Evolutionary conservation across 805 yeast species (phyloP).

Genomic region (Kluyveromyces wickerhamii): DNA sequence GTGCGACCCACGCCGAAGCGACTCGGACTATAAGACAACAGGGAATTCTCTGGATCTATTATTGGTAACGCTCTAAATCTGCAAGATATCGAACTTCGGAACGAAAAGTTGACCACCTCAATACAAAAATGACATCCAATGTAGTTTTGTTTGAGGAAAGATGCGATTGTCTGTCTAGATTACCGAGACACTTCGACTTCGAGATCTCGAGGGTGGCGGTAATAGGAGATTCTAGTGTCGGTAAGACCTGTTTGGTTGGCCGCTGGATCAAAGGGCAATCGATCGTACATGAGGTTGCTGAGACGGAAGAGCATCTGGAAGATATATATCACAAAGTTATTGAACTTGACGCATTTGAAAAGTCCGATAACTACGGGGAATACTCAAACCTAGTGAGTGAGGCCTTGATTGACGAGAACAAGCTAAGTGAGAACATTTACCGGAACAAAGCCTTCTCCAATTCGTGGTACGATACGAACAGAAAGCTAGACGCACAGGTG

Average conservation of each 20-base stretch:
- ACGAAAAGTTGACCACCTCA: no score
- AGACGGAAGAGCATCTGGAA: conserved; percentile 8
- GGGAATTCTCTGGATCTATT: no score
- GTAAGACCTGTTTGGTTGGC: conserved; percentile 21
- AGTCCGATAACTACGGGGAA: neutral
- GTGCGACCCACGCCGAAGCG: no score
- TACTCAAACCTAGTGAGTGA: neutral
- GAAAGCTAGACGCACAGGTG: conserved; percentile 15
- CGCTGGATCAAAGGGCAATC: conserved; percentile 15
- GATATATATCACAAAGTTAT: conserved; percentile 16
- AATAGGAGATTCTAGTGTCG: conserved; percentile 19
- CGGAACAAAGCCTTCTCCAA: neutral
- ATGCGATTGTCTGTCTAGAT: neutral
- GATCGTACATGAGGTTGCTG: conserved; percentile 3
- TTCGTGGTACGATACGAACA: conserved; percentile 1
- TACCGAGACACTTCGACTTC: conserved; percentile 17
- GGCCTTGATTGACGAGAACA: neutral
- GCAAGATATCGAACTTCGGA: no score
- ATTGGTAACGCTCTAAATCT: no score
- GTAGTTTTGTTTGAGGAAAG: conserved; percentile 3
- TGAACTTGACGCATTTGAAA: conserved; percentile 1
- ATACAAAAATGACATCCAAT: conserved; percentile 2
- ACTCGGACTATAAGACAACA: no score
- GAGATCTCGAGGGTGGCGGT: conserved; percentile 18
- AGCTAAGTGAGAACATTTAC: neutral